Conservation (phyloP, 306 rosid species). For the Adenanthera pavonina region DNA sequence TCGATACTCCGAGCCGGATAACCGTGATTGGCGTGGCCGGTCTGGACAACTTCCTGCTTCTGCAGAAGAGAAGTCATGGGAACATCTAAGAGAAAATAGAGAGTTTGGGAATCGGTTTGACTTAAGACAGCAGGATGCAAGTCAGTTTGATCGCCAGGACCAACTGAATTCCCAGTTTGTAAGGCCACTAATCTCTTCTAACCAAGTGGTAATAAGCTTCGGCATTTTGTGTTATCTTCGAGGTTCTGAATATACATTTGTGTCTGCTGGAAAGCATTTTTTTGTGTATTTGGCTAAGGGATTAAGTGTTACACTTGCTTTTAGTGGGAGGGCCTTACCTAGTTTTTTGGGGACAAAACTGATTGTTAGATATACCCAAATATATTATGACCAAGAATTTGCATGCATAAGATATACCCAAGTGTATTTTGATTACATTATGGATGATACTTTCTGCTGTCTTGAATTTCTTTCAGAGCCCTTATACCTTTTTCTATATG, state of each 20-base stretch:
- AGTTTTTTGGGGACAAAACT: neutral
- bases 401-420: neutral
- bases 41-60: constrained; percentile 63
- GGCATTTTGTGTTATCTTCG: neutral
- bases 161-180: constrained; percentile 63
- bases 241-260: neutral
- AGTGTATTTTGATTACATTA: too few species aligned
- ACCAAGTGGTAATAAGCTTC: constrained; percentile 65
- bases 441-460: too few species aligned
- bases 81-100: constrained; percentile 61
- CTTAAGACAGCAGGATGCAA: constrained; percentile 59
- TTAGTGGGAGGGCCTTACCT: neutral
- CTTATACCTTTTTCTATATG: too few species aligned
- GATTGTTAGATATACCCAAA: neutral
- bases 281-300: neutral
- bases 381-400: neutral
- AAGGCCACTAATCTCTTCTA: constrained; percentile 60
- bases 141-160: constrained; percentile 66
- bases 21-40: constrained; percentile 95
- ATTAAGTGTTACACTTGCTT: neutral
- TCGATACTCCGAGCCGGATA: constrained; percentile 87
- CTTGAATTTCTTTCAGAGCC: too few species aligned
- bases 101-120: constrained; percentile 67
- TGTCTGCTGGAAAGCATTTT: neutral
- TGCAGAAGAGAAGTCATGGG: constrained; percentile 84